Base-by-base conservation (phyloP, 805 yeast species). In the Candida arabinofermentans region DNA sequence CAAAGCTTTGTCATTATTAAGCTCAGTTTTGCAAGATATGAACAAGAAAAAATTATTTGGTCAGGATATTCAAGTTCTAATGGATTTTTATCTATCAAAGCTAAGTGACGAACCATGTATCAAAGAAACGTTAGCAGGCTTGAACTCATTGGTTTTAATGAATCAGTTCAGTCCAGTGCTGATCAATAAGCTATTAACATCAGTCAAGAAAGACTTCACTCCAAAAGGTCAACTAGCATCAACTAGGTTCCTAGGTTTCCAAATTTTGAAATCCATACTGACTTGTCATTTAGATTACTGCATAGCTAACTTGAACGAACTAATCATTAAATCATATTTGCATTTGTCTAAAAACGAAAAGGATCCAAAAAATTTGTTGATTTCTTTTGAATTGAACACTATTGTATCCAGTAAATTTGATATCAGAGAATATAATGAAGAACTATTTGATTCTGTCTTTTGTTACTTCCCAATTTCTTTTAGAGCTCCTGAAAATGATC, bases 401-500 rank as follows among this genome's bases (percentile, higher is more conserved):
- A 32, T 40, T 5, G 74, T 90, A 12, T 69, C 79, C 16, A 44
- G 56, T 17, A 53, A 51, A 3, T 65, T 79, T 22, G 64, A 67
- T 3, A 67, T 77, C 37, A 49, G 62, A 32, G 59, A 62, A n/a
- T 65, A 60, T 54, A 56, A 74, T 24, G 83, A 83, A 49, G 87
- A 86, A 8, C 60, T 93, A 44, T 95, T 90, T 58, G 99, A 93
- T 58, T 78, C 85, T 27, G 71, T 87, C 31, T 95, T 91, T 59
- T 93, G 99, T 62, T 93, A 93, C 65, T 93, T 91, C 67, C 99
- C 99, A 10, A 90, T 93, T 33, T 85, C 96, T 1, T 93, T 95
- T 65, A 81, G 81, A 43, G 96, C 98, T 1, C 96, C 98, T 3
- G 77, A 80, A 36, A 86, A 86, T 59, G 96, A 91, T 53, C 90